Conservation (phyloP, 306 rosid species). For the Vicia sativa region DNA sequence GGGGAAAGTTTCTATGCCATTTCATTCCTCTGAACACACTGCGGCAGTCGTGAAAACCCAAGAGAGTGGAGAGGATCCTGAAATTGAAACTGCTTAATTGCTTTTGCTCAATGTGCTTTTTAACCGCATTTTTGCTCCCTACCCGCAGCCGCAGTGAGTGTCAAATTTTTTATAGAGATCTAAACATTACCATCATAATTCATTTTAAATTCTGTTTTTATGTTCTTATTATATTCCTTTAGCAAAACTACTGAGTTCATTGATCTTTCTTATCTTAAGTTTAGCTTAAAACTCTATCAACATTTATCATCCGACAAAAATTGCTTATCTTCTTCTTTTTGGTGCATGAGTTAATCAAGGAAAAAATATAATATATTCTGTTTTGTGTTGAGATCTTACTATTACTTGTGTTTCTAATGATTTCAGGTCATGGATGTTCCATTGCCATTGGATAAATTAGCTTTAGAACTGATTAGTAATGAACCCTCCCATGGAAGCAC, state of each 20-base stretch:
- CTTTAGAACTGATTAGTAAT: slow-evolving; percentile 44
- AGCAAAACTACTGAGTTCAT: not conserved
- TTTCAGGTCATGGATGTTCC: slow-evolving; percentile 57
- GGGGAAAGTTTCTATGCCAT: no score
- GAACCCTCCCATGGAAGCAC: slow-evolving; percentile 33
- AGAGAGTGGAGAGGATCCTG: not conserved
- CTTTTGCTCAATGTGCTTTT: no score
- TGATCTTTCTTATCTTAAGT: no score
- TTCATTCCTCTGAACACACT: not conserved
- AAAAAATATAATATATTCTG: not conserved
- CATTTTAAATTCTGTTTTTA: not conserved
- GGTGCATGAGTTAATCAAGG: not conserved
- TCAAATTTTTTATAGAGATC: no score
- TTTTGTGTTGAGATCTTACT: not conserved
- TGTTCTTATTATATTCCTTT: not conserved
- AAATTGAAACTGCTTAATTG: not conserved
- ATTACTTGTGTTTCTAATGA: slow-evolving; percentile 1
- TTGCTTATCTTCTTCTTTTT: not conserved
- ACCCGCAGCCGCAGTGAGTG: no score
- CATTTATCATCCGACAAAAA: no score
- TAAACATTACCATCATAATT: no score
- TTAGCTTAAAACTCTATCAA: no score
- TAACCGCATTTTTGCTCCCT: no score
- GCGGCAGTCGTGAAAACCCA: not conserved
- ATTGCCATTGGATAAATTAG: slow-evolving; percentile 58